A percentile compares a stretch with the other conserved stretches of the same genome.
Evolutionary conservation across 169 alveolate species (phyloP).

Genomic region (Plasmodium cynomolgi): DNA sequence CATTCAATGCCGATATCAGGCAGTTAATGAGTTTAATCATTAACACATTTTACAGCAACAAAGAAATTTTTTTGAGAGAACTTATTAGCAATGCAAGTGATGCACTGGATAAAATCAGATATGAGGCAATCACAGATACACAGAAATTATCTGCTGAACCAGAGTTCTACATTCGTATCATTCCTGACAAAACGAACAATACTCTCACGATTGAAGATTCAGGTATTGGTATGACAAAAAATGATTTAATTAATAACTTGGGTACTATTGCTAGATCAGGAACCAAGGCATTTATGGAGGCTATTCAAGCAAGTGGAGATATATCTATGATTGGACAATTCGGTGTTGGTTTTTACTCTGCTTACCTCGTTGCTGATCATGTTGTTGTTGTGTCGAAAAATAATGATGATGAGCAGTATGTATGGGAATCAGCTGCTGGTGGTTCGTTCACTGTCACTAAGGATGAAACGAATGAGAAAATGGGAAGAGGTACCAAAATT

Average conservation of each 20-base stretch:
- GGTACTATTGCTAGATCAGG: conserved; percentile 99
- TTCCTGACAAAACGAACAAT: conserved; percentile 97
- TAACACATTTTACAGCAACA: conserved; percentile 99
- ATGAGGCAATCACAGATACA: conserved; percentile 97
- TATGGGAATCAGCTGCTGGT: conserved; percentile 99
- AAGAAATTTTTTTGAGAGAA: conserved; percentile 99
- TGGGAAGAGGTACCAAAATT: conserved; percentile 97
- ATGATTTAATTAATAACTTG: conserved; percentile 96
- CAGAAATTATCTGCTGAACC: conserved; percentile 94
- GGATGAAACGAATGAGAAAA: conserved; percentile 91
- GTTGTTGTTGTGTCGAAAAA: conserved; percentile 97
- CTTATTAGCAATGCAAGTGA: conserved; percentile 99
- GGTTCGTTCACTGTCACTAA: conserved; percentile 98
- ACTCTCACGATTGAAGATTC: conserved; percentile 97
- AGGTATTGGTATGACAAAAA: conserved; percentile 99
- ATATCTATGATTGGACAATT: conserved; percentile 99
- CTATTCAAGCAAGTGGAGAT: conserved; percentile 97
- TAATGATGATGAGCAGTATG: conserved; percentile 97
- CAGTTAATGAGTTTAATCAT: conserved; percentile 98
- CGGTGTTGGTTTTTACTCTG: conserved; percentile 99
- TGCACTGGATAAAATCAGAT: conserved; percentile 99
- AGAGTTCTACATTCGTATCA: conserved; percentile 94
- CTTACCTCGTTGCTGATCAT: conserved; percentile 98
- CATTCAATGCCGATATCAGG: conserved; percentile 99
- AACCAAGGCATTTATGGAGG: conserved; percentile 99